Evolutionary conservation across 2,329 filamentous ascomycete species (phyloP).

Genomic region (Aspergillus carbonarius): DNA sequence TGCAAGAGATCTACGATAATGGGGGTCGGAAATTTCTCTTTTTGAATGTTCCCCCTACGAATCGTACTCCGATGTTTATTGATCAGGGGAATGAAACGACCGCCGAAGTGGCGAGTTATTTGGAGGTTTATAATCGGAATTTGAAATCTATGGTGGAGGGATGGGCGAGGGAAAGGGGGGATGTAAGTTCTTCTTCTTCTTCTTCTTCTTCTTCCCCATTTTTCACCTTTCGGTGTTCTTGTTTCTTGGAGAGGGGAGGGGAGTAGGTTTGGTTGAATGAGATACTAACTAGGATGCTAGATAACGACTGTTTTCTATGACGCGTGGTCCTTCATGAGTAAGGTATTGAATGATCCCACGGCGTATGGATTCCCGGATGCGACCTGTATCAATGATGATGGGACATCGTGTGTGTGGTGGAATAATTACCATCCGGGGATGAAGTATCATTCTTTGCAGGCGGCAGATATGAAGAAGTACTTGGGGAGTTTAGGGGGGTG

Average conservation of each 20-base stretch:
- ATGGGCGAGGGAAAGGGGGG: conserved; percentile 19
- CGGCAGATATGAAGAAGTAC: conserved; percentile 30
- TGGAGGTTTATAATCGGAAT: conserved; percentile 26
- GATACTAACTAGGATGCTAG: conserved; percentile 15
- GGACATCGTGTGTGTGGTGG: conserved; percentile 33
- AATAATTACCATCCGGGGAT: conserved; percentile 33
- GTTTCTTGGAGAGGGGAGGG: no score
- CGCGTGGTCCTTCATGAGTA: conserved; percentile 31
- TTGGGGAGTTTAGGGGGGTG: conserved; percentile 25
- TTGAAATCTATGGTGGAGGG: conserved; percentile 22
- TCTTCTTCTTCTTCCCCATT: not conserved
- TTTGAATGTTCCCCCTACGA: conserved; percentile 56
- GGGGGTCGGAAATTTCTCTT: conserved; percentile 61
- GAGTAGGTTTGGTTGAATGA: not conserved
- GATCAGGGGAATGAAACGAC: conserved; percentile 19
- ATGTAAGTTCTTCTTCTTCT: conserved; percentile 18
- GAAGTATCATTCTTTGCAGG: conserved; percentile 31
- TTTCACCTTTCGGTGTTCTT: no score
- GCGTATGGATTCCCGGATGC: conserved; percentile 28
- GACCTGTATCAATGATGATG: conserved; percentile 31
- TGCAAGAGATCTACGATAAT: conserved; percentile 51
- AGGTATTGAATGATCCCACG: conserved; percentile 26
- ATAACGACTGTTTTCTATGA: conserved; percentile 29
- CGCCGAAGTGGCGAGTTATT: conserved; percentile 21
- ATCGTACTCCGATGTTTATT: conserved; percentile 26